A percentile compares a stretch with the other conserved stretches of the same genome.
phyloP scores from a whole-genome alignment of 148 eudicot genomes.

The Spergularia bocconei region DNA sequence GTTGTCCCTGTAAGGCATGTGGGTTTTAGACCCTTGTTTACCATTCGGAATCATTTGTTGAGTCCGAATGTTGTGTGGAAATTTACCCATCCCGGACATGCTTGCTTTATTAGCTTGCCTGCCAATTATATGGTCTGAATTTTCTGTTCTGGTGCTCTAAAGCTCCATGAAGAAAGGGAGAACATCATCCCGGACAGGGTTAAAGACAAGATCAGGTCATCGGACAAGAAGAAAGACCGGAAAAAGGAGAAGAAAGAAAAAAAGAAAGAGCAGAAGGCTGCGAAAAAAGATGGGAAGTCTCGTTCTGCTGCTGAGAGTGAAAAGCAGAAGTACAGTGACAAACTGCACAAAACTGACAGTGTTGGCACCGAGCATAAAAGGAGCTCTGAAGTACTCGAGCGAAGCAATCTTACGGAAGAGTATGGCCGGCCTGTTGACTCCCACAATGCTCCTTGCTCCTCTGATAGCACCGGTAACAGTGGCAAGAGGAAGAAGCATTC shows the following conservation, averaged over 20 bases:
- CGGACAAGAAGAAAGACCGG: constrained; percentile 21
- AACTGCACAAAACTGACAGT: constrained; percentile 14
- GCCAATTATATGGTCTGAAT: constrained; percentile 48
- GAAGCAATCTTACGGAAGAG: constrained; percentile 77
- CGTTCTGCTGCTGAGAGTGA: constrained; percentile 10
- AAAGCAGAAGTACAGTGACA: constrained; percentile 26
- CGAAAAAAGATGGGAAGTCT: constrained; percentile 15
- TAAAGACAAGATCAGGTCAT: constrained; percentile 19
- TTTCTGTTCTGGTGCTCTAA: constrained; percentile 77
- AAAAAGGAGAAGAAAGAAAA: constrained; percentile 18
- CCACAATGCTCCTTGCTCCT: constrained; percentile 48
- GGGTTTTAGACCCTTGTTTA: background rate
- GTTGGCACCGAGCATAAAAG: background rate
- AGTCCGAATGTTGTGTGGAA: constrained; percentile 14
- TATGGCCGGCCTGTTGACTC: constrained; percentile 42
- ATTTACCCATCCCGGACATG: constrained; percentile 34
- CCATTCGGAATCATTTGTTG: constrained; percentile 18
- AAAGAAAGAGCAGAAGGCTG: constrained; percentile 17
- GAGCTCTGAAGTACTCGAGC: constrained; percentile 41
- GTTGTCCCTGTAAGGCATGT: constrained; percentile 5
- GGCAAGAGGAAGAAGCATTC: constrained; percentile 54
- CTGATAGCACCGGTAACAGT: constrained; percentile 78
- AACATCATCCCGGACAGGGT: constrained; percentile 38
- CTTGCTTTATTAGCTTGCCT: constrained; percentile 35
- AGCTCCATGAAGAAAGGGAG: constrained; percentile 83